Evolutionary conservation across 495 filamentous ascomycete species (phyloP).

Genomic region (Penicillium pulvis): DNA sequence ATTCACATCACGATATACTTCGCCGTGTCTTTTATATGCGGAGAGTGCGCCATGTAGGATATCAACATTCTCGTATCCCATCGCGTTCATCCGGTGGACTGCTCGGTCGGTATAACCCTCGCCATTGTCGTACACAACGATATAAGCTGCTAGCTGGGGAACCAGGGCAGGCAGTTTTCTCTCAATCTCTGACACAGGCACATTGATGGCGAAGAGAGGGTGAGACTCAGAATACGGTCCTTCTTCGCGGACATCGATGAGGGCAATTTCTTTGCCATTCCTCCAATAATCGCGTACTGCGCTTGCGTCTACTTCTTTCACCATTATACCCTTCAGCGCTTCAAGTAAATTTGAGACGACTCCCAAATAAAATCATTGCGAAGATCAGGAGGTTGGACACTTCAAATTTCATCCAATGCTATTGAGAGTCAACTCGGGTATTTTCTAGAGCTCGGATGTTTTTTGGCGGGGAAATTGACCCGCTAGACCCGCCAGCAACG

Average conservation of each 20-base stretch:
- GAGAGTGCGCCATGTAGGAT: slow-evolving; percentile 27
- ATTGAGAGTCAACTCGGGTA: background rate
- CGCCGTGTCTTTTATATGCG: slow-evolving; percentile 22
- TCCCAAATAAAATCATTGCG: no score
- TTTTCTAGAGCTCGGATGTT: background rate
- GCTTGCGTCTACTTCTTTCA: no score
- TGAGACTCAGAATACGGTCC: slow-evolving; percentile 26
- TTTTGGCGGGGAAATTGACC: background rate
- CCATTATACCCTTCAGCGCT: no score
- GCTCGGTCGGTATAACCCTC: slow-evolving; percentile 24
- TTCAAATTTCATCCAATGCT: background rate
- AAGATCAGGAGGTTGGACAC: no score
- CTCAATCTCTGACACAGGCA: slow-evolving; percentile 29
- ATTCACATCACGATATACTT: slow-evolving; percentile 33
- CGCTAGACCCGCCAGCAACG: background rate
- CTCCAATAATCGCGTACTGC: slow-evolving; percentile 21
- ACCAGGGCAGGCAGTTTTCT: slow-evolving; percentile 20
- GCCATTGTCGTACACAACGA: slow-evolving; percentile 28
- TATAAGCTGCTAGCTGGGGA: slow-evolving; percentile 16
- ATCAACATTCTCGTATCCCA: slow-evolving; percentile 23
- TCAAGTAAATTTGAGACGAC: no score
- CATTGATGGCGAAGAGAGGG: slow-evolving; percentile 26
- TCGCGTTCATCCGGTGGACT: slow-evolving; percentile 11
- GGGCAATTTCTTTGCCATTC: slow-evolving; percentile 20
- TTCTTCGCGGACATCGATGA: slow-evolving; percentile 32